Percentiles rank a stretch among this genome's conserved stretches.
phyloP scores from a whole-genome alignment of 2,329 filamentous ascomycete species.

The Pseudogymnoascus sp. region DNA sequence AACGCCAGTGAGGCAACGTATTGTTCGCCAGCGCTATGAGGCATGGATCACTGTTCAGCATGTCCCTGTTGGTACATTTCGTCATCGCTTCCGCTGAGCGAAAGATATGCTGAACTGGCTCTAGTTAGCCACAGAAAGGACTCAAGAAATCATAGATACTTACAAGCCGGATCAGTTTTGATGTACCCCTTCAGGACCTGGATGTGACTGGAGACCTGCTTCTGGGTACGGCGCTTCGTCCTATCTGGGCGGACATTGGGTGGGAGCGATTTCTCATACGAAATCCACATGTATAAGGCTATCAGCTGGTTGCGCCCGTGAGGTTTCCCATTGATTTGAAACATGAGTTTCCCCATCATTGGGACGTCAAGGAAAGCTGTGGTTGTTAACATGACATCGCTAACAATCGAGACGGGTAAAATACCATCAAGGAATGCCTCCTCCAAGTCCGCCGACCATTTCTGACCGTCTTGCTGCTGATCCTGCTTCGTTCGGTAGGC shows the following conservation, averaged over 20 bases:
- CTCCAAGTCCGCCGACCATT: conserved; percentile 56
- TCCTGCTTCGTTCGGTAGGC: conserved; percentile 59
- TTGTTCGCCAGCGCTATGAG: conserved; percentile 49
- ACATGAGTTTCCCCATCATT: conserved; percentile 58
- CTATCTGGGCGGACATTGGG: conserved; percentile 39
- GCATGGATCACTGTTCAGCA: conserved; percentile 58
- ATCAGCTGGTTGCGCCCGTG: conserved; percentile 65
- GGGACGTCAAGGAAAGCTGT: conserved; percentile 57
- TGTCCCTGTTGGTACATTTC: conserved; percentile 47
- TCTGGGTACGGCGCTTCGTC: conserved; percentile 39
- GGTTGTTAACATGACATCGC: conserved; percentile 16
- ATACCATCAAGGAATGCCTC: conserved; percentile 60
- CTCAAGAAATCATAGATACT: conserved; percentile 28
- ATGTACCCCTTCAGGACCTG: conserved; percentile 63
- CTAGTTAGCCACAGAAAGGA: background rate
- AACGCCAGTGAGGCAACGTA: conserved; percentile 49
- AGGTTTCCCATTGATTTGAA: conserved; percentile 53
- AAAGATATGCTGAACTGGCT: conserved; percentile 13
- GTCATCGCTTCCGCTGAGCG: conserved; percentile 45
- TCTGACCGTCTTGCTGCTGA: conserved; percentile 48
- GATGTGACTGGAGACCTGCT: conserved; percentile 64
- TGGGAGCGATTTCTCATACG: conserved; percentile 32
- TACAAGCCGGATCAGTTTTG: conserved; percentile 53
- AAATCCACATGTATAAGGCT: conserved; percentile 57
- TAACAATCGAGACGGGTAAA: conserved; percentile 20